These are phyloP conservation scores for Quercus phellos DNA, from an alignment of 331 rosid genomes.

Conservation along the genomic window DNA sequence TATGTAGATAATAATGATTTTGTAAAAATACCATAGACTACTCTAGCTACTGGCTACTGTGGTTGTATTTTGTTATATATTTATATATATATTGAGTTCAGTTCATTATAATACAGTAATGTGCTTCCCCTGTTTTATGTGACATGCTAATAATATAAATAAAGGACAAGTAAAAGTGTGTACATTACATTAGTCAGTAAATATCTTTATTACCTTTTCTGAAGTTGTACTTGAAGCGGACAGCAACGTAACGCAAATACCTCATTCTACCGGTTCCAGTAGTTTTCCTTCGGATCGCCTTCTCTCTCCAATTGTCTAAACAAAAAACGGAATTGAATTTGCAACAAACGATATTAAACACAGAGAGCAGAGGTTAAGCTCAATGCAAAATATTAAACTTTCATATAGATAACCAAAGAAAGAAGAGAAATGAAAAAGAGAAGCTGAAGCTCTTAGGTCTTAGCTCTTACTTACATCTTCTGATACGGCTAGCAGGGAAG, in stretches of 20 bases:
- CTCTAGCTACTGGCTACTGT: too few relatives aligned
- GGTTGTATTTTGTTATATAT: too few relatives aligned
- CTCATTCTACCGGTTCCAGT: conserved; percentile 33
- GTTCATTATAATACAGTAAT: too few relatives aligned
- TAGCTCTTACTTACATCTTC: conserved; percentile 12
- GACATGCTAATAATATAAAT: too few relatives aligned
- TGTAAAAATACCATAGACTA: too few relatives aligned
- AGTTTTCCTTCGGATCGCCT: conserved; percentile 31
- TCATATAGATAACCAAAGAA: background rate
- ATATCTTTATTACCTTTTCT: background rate
- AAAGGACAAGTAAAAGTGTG: too few relatives aligned
- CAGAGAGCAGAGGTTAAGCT: background rate
- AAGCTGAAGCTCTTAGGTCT: background rate
- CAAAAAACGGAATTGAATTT: too few relatives aligned
- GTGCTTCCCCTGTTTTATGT: too few relatives aligned
- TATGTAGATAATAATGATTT: too few relatives aligned
- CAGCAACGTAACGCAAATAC: conserved; percentile 14
- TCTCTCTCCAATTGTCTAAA: conserved; percentile 25
- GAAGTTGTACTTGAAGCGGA: conserved; percentile 8
- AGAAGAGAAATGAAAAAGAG: background rate
- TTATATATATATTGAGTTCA: too few relatives aligned
- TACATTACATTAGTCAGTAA: too few relatives aligned
- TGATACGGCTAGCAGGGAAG: conserved; percentile 20
- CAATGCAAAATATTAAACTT: background rate
- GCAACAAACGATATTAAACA: background rate